Evolutionary conservation across 371 early-diverging fungal species (phyloP), one percentile per base, ranked within the genome.

Genomic region (Apophysomyces elegans): DNA sequence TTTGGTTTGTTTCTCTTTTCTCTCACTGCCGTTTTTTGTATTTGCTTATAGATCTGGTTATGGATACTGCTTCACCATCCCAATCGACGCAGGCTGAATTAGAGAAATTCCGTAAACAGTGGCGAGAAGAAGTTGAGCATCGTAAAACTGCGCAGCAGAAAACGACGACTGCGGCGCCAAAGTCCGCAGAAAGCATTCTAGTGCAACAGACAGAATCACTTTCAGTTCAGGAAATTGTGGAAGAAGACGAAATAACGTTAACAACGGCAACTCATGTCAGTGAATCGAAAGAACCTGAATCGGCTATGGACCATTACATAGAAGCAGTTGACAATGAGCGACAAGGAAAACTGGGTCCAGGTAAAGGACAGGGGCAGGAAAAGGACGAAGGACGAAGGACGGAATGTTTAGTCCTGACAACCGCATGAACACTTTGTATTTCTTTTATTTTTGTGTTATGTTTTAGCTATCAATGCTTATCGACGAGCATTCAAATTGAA

Each of bases 401-500:
- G 41, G 8, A 43, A 46, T 44, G 37, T 7, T 16, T 57, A 13
- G 26, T 0, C 5, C 12, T 63, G 41, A 18, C 21, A 26, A 26
- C 32, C 32, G 2, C 32, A 26, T 26, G 32, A 26, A 26, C 32
- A 26, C 14, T 5, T 39, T 47, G 46, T 32, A 13, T 39, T 14
- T 56, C 4, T 6, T 54, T 41, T 2, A 5, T 13, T 37, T 44
- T 58, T 21, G 57, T n/a, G n/a, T 38, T 38, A 18, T 43, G 14
- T 14, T 16, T 16, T 45, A 86, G 87, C 87, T 37, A 56, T 87
- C n/a, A 74, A 68, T 11, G 54, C 70, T 38, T 87, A 87, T 66
- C 75, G 83, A 21, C 78, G 75, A 56, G 87, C 87, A 16, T 85
- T 85, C 58, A 79, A 79, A 62, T 47, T 84, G 46, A 76, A 85